Evolutionary conservation across 768 basidiomycete genomes (phyloP), one percentile per base, ranked within the genome.

Genomic region (Dioszegia crocea): DNA sequence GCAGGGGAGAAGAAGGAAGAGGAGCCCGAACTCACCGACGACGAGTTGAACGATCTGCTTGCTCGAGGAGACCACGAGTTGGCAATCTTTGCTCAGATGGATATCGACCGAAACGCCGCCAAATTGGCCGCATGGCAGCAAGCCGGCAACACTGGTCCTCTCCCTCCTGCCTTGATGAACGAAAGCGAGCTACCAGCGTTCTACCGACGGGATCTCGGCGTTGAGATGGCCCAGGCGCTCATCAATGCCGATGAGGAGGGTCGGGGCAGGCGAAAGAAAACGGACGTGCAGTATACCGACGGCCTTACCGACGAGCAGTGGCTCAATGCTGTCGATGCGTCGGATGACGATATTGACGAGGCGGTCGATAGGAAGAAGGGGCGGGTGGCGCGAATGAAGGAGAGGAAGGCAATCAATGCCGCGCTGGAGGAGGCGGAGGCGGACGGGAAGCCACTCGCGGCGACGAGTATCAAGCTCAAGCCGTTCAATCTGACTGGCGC

Each of bases 251-350:
- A 78, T 38, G 67, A 79, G 26, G 84, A 90, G 72, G 92, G 92
- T 56, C 85, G 92, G 61, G 93, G 92, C 33, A 86, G 89, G 74
- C 83, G 92, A 65, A 83, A 84, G 59, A 83, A 91, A 64, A 89
- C 85, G 58, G 82, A 87, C 43, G 90, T 98, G 61, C 87, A 85
- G 71, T 98, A 98, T 72, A 93, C 88, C 59, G 94, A 97, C 72
- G 92, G 92, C 16, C 81, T 98, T 56, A 87, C 85, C 52, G 94
- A 98, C 66, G 94, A 96, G 70, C 87, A 92, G 65, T 96, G 91
- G 88, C 84, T 90, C 30, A 82, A 88, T 38, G 76, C 73, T 3
- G 31, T 75, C 51, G 69, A 74, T 40, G 75, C 77, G 27, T 70
- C 66, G n/a, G 76, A 73, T 38, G 75, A 76, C 50, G 74, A 76